phyloP scores from a whole-genome alignment of 2,329 filamentous ascomycete genomes.

The Paecilomyces variotii region DNA sequence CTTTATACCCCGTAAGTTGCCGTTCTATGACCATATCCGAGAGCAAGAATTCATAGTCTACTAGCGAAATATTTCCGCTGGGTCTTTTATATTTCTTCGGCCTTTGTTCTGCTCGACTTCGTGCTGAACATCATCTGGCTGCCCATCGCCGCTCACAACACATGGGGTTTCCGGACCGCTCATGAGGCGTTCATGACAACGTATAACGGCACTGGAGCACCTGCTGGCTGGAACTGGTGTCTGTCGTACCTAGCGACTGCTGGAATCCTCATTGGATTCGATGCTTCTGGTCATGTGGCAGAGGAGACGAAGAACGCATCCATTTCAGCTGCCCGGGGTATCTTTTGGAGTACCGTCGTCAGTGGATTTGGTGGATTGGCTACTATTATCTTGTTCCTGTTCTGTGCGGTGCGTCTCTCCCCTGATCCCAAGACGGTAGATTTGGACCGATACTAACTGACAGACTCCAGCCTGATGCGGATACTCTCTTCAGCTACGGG shows the following conservation, averaged over 20 bases:
- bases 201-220: constrained; percentile 50
- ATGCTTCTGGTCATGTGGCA: constrained; percentile 53
- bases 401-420: constrained; percentile 42
- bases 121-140: constrained; percentile 54
- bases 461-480: constrained; percentile 41
- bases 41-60: constrained; percentile 18
- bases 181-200: constrained; percentile 54
- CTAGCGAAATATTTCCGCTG: constrained; percentile 39
- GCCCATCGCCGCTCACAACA: constrained; percentile 48
- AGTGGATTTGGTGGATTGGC: constrained; percentile 49
- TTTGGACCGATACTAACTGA: constrained; percentile 2
- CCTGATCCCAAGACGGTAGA: background rate
- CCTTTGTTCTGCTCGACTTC: constrained; percentile 50
- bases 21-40: constrained; percentile 25
- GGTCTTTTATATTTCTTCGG: constrained; percentile 45
- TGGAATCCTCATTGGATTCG: constrained; percentile 53
- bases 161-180: constrained; percentile 51
- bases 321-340: constrained; percentile 48
- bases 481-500: constrained; percentile 46
- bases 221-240: constrained; percentile 56
- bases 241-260: constrained; percentile 54
- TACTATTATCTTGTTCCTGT: constrained; percentile 52
- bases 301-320: constrained; percentile 55
- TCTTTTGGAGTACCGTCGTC: constrained; percentile 53
- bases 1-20: constrained; percentile 41